Conservation (phyloP, 148 eudicot species). For the Vaccinium corymbosum region DNA sequence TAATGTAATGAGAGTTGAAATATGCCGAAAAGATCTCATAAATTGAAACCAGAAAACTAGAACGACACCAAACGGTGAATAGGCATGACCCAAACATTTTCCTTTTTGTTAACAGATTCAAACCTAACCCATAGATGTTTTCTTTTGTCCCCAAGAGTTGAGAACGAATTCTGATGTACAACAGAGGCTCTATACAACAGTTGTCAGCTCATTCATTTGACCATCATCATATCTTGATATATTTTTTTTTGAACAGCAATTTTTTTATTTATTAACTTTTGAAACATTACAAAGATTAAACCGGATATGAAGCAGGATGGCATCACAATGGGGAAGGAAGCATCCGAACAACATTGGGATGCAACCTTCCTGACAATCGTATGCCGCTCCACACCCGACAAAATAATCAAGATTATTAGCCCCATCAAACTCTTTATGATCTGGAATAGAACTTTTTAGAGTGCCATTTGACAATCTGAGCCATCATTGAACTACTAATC, state of each 20-base stretch:
- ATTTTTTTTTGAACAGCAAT: too few species aligned
- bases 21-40: too few species aligned
- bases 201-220: background rate
- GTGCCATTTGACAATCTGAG: background rate
- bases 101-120: background rate
- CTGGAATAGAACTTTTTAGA: too few species aligned
- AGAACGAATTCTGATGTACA: background rate
- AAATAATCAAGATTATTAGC: too few species aligned
- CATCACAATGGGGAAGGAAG: too few species aligned
- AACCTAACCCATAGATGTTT: background rate
- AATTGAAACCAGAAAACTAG: background rate
- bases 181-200: background rate
- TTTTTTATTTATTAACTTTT: too few species aligned
- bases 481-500: background rate
- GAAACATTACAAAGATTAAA: too few species aligned
- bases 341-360: too few species aligned
- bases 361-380: too few species aligned
- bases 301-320: too few species aligned
- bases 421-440: background rate
- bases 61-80: background rate
- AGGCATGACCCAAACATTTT: background rate
- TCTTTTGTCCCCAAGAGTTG: background rate
- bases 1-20: too few species aligned
- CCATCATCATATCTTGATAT: background rate
- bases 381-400: too few species aligned